A percentile compares a stretch with the other conserved stretches of the same genome.
phyloP scores from a whole-genome alignment of 2,329 filamentous ascomycete species.

The Cryoendolithus antarcticus region DNA sequence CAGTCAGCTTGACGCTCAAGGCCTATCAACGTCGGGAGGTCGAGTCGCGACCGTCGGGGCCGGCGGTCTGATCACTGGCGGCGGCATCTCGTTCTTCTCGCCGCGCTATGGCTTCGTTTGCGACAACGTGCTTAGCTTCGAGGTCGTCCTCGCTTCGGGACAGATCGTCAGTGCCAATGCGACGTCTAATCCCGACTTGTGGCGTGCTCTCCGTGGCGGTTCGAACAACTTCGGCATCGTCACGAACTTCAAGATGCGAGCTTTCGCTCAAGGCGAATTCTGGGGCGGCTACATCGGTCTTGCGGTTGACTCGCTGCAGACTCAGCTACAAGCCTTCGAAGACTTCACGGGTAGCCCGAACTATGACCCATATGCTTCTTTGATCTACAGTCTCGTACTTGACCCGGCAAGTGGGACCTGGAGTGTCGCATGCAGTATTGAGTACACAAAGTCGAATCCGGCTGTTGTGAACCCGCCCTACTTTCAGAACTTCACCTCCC shows the following conservation, averaged over 20 bases:
- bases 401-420: constrained; percentile 7
- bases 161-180: constrained; percentile 13
- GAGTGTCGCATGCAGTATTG: constrained; percentile 9
- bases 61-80: constrained; percentile 18
- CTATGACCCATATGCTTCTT: constrained; percentile 13
- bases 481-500: constrained; percentile 11
- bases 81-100: constrained; percentile 20
- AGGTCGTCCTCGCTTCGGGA: constrained; percentile 15
- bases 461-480: constrained; percentile 5
- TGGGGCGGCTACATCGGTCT: background rate
- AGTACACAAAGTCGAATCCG: constrained; percentile 11
- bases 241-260: constrained; percentile 12
- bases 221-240: constrained; percentile 20
- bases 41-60: constrained; percentile 25
- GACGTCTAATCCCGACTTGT: constrained; percentile 13
- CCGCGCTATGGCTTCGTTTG: constrained; percentile 16
- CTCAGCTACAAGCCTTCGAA: constrained; percentile 4
- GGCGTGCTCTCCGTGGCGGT: constrained; percentile 14
- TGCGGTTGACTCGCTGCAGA: too few relatives aligned
- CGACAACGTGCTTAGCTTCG: constrained; percentile 18
- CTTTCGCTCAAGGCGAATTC: background rate
- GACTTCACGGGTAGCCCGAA: constrained; percentile 4
- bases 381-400: constrained; percentile 10
- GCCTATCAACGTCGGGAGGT: constrained; percentile 32
- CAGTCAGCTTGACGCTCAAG: constrained; percentile 26